A percentile compares a stretch with the other conserved stretches of the same genome.
These are phyloP conservation scores for Udeniomyces megalosporus DNA, from an alignment of 768 basidiomycete genomes.

Conservation along the genomic window DNA sequence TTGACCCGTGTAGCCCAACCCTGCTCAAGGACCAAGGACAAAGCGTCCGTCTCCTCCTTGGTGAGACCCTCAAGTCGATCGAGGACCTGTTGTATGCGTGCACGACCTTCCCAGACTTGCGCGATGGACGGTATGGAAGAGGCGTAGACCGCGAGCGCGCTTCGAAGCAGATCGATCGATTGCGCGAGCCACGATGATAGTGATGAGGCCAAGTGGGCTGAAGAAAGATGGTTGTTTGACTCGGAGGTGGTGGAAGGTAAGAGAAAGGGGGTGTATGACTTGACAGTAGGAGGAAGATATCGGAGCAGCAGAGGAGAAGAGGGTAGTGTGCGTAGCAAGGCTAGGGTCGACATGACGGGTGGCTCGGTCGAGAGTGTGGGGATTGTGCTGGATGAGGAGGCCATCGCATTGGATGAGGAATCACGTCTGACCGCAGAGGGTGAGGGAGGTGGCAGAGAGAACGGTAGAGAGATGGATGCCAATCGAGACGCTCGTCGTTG, in stretches of 20 bases:
- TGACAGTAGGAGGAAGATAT: slow-evolving; percentile 53
- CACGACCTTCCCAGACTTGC: slow-evolving; percentile 54
- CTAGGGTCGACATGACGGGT: slow-evolving; percentile 42
- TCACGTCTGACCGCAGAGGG: slow-evolving; percentile 21
- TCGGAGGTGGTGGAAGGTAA: slow-evolving; percentile 49
- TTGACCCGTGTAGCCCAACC: slow-evolving; percentile 41
- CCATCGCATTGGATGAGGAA: neutral
- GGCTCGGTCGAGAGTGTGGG: neutral
- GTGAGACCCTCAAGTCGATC: slow-evolving; percentile 32
- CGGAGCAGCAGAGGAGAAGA: slow-evolving; percentile 63
- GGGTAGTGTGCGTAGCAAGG: slow-evolving; percentile 52
- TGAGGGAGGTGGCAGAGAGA: slow-evolving; percentile 20
- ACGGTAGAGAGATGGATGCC: slow-evolving; percentile 23
- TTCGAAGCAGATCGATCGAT: slow-evolving; percentile 27
- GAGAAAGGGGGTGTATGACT: slow-evolving; percentile 70
- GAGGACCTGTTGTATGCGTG: slow-evolving; percentile 36
- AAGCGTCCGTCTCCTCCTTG: slow-evolving; percentile 34
- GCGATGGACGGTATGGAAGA: slow-evolving; percentile 40
- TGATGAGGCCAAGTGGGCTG: slow-evolving; percentile 34
- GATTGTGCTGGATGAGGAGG: neutral
- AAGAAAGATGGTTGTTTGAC: slow-evolving; percentile 33
- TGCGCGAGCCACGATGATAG: slow-evolving; percentile 50
- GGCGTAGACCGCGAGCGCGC: slow-evolving; percentile 29
- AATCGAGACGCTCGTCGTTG: slow-evolving; percentile 29
- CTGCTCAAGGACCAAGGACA: slow-evolving; percentile 40